Evolutionary conservation across 2,329 filamentous ascomycete species (phyloP).

Genomic region (Diaporthe sp.): DNA sequence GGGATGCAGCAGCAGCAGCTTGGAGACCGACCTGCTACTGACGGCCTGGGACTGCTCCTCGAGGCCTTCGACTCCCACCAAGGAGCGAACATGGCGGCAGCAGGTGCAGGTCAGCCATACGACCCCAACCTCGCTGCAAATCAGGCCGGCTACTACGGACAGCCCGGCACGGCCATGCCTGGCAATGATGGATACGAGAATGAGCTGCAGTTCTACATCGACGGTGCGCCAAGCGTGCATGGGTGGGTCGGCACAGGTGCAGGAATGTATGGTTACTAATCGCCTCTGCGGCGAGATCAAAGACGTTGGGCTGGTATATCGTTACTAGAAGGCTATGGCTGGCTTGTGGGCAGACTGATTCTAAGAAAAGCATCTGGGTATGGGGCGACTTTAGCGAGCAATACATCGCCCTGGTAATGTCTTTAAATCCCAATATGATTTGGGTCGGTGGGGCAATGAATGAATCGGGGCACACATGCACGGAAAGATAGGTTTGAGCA

Average conservation of each 20-base stretch:
- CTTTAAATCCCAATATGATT: background rate
- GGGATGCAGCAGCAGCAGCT: conserved; percentile 44
- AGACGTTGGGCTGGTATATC: background rate
- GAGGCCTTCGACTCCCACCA: conserved; percentile 56
- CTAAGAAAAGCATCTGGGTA: conserved; percentile 2
- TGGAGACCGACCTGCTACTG: conserved; percentile 46
- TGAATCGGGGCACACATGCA: background rate
- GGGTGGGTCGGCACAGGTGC: conserved; percentile 45
- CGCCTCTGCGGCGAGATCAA: background rate
- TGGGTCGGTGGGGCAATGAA: conserved; percentile 14
- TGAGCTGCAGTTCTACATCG: conserved; percentile 50
- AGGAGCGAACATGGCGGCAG: conserved; percentile 39
- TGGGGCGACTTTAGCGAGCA: background rate
- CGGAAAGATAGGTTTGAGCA: conserved; percentile 25
- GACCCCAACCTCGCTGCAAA: conserved; percentile 37
- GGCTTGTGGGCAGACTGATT: conserved; percentile 22
- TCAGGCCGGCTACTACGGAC: conserved; percentile 44
- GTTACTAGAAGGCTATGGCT: background rate
- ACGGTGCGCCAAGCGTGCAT: conserved; percentile 44
- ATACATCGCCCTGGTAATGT: conserved; percentile 15
- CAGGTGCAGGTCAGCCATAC: conserved; percentile 38
- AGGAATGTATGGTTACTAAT: conserved; percentile 47
- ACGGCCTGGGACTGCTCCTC: conserved; percentile 59
- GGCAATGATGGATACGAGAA: conserved; percentile 50
- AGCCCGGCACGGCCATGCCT: conserved; percentile 43